Conservation (phyloP, 2,329 filamentous ascomycete species). For the Pleurostoma richardsiae region DNA sequence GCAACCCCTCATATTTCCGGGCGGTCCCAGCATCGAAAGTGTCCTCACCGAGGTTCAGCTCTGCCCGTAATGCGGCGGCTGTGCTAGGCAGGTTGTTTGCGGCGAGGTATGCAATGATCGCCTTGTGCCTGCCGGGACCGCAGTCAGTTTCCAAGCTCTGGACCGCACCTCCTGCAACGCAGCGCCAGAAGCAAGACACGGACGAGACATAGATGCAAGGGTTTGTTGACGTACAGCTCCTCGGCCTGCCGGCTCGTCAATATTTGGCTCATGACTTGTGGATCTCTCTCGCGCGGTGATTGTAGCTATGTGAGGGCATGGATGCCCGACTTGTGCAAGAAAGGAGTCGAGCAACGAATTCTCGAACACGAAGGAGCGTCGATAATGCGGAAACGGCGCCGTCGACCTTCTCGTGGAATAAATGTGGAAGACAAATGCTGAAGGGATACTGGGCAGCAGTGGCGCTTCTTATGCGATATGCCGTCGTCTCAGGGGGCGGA, state of each 20-base stretch:
- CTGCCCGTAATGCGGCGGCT: slow-evolving; percentile 68
- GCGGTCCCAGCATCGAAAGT: slow-evolving; percentile 73
- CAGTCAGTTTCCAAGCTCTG: background rate
- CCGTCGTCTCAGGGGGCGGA: no score
- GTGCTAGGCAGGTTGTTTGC: slow-evolving; percentile 67
- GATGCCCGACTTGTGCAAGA: no score
- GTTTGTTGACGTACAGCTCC: slow-evolving; percentile 64
- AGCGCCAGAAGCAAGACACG: slow-evolving; percentile 7
- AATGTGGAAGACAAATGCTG: no score
- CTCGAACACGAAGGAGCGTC: no score
- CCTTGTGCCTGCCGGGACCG: slow-evolving; percentile 68
- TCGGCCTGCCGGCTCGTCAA: slow-evolving; percentile 78
- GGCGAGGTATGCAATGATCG: slow-evolving; percentile 82
- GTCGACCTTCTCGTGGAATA: no score
- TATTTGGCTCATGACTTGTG: slow-evolving; percentile 60
- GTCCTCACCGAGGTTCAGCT: slow-evolving; percentile 66
- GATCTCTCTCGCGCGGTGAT: no score
- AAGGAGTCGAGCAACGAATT: no score
- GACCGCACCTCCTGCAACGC: no score
- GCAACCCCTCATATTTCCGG: slow-evolving; percentile 89
- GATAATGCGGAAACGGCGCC: no score
- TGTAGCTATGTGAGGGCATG: no score
- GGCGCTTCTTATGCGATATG: no score
- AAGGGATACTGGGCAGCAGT: no score
- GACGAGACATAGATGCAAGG: background rate